These are phyloP conservation scores for Sporothrix dimorphospora DNA, from an alignment of 2,329 filamentous ascomycete genomes.

Conservation along the genomic window DNA sequence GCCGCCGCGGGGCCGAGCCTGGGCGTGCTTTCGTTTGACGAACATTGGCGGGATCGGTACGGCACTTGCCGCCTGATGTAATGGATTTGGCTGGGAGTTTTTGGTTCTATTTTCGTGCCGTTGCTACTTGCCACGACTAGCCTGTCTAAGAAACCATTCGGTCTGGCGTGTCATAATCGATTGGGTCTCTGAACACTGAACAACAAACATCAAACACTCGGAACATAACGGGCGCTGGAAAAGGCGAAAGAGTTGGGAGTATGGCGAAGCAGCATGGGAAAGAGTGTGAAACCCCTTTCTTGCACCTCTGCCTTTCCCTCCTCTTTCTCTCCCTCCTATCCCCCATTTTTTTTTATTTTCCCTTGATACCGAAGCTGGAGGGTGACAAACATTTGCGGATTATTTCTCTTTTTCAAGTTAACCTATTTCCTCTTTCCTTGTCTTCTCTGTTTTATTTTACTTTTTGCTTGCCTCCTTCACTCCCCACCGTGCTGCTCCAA, in stretches of 20 bases:
- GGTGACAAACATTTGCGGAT: slow-evolving; percentile 27
- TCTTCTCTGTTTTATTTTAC: slow-evolving; percentile 7
- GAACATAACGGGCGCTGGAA: slow-evolving; percentile 25
- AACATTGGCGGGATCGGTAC: slow-evolving; percentile 25
- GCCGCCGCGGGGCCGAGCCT: slow-evolving; percentile 13
- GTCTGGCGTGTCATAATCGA: slow-evolving; percentile 31
- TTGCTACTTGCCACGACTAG: slow-evolving; percentile 26
- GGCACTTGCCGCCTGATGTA: slow-evolving; percentile 29
- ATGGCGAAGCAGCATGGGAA: background rate
- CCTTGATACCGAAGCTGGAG: slow-evolving; percentile 30
- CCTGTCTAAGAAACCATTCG: slow-evolving; percentile 5
- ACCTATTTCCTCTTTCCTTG: slow-evolving; percentile 22
- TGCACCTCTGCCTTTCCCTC: background rate
- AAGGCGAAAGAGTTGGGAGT: background rate
- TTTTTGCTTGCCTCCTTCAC: background rate
- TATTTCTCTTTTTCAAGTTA: slow-evolving; percentile 26
- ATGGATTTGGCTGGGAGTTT: slow-evolving; percentile 35
- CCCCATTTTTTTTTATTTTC: slow-evolving; percentile 18
- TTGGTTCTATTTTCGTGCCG: slow-evolving; percentile 32
- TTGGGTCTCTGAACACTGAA: slow-evolving; percentile 30
- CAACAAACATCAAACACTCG: slow-evolving; percentile 22
- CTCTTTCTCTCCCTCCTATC: slow-evolving; percentile 10
- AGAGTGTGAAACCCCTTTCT: slow-evolving; percentile 20
- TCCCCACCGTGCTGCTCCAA: background rate
- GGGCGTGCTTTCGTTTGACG: slow-evolving; percentile 25